phyloP scores from a whole-genome alignment of 768 basidiomycete species.

The Chlorophyllum brunneum region DNA sequence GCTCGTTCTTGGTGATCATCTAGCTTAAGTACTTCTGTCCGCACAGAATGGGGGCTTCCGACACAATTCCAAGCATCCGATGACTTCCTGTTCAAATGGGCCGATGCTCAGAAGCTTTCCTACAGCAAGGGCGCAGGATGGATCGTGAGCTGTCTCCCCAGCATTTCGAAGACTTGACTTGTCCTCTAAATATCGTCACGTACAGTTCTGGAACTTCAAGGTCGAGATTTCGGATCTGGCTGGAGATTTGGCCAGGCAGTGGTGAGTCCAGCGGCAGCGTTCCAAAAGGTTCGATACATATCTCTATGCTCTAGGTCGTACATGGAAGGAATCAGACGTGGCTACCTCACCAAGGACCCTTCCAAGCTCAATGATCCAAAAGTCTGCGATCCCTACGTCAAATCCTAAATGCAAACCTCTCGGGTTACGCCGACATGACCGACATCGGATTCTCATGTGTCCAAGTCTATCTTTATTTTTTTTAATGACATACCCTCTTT shows the following conservation, averaged over 20 bases:
- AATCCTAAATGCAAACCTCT: too few species aligned
- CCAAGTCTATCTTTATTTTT: too few species aligned
- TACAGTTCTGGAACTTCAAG: constrained; percentile 68
- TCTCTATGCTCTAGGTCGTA: constrained; percentile 54
- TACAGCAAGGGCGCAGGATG: constrained; percentile 62
- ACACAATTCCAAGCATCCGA: constrained; percentile 64
- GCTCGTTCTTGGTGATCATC: not conserved
- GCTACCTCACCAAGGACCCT: constrained; percentile 65
- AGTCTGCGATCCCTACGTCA: constrained; percentile 59
- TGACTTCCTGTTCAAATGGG: constrained; percentile 62
- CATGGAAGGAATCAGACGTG: constrained; percentile 50
- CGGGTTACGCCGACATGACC: too few species aligned
- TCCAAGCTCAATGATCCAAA: constrained; percentile 47
- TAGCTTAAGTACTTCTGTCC: not conserved
- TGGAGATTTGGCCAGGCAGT: constrained; percentile 55
- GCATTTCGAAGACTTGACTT: too few species aligned
- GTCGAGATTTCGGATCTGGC: constrained; percentile 52
- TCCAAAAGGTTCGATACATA: not conserved
- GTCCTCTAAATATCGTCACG: not conserved
- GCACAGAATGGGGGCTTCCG: constrained; percentile 45
- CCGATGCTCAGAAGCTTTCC: constrained; percentile 68
- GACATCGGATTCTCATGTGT: too few species aligned
- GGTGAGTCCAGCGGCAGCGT: constrained; percentile 37
- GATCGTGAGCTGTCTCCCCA: constrained; percentile 45
- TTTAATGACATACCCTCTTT: too few species aligned